These are phyloP conservation scores for Tulasnella sp. DNA, from an alignment of 768 basidiomycete genomes.

Conservation along the genomic window DNA sequence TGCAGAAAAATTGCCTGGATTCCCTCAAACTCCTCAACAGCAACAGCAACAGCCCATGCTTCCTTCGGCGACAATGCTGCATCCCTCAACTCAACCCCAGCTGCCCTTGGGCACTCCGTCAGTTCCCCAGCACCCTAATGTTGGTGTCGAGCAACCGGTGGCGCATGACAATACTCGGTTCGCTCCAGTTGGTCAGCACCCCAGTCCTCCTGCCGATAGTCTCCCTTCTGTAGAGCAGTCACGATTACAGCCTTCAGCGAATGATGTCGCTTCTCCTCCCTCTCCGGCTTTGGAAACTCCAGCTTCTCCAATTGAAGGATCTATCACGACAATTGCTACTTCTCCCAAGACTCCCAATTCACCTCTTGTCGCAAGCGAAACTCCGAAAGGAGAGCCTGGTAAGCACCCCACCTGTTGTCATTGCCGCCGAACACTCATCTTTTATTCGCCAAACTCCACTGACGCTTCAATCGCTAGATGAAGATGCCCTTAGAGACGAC, in stretches of 20 bases:
- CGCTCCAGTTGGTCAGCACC: no score
- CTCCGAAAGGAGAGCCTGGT: not conserved
- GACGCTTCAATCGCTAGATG: no score
- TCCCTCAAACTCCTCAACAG: not conserved
- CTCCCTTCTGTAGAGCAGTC: no score
- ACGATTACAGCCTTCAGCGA: no score
- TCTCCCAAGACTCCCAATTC: slow-evolving; percentile 14
- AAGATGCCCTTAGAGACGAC: no score
- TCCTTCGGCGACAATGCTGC: not conserved
- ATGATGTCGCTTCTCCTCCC: not conserved
- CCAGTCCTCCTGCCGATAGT: no score
- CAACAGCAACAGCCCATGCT: slow-evolving; percentile 5
- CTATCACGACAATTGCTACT: not conserved
- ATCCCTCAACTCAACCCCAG: not conserved
- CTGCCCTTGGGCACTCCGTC: not conserved
- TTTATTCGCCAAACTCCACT: not conserved
- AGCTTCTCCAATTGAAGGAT: slow-evolving; percentile 1
- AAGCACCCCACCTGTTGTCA: not conserved
- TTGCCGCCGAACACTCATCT: no score
- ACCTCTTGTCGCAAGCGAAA: not conserved
- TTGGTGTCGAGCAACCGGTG: no score
- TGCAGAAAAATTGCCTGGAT: not conserved
- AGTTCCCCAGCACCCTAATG: no score
- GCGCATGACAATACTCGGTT: no score
- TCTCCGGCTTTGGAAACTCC: not conserved